Percentiles rank a stretch among this genome's conserved stretches.
Evolutionary conservation across 2,329 filamentous ascomycete species (phyloP).

Genomic region (Graphilbum fragrans): DNA sequence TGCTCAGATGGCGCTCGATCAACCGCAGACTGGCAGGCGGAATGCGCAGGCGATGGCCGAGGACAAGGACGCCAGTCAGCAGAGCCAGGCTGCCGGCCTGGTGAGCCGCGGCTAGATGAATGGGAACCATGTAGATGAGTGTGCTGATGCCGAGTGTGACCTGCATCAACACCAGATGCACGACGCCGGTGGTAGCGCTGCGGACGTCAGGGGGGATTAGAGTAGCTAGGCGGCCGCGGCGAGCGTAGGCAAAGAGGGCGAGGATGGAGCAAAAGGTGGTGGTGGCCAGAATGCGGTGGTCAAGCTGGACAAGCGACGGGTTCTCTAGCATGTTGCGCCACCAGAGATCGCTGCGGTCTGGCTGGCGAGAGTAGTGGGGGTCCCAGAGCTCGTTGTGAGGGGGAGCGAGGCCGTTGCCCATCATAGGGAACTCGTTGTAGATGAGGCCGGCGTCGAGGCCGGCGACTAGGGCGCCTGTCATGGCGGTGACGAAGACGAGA

Average conservation of each 20-base stretch:
- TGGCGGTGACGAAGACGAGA: constrained; percentile 78
- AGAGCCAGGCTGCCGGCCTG: constrained; percentile 83
- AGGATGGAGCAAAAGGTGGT: constrained; percentile 78
- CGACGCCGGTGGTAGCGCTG: constrained; percentile 63
- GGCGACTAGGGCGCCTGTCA: constrained; percentile 89
- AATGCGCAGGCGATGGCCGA: constrained; percentile 67
- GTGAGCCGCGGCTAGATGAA: constrained; percentile 76
- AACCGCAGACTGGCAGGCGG: constrained; percentile 52
- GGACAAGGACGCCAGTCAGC: constrained; percentile 67
- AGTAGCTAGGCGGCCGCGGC: constrained; percentile 45
- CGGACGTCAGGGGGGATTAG: constrained; percentile 51
- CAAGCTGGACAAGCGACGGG: constrained; percentile 85
- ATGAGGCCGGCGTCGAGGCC: constrained; percentile 93
- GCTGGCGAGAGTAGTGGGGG: constrained; percentile 68
- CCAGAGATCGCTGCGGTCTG: constrained; percentile 73
- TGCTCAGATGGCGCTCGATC: constrained; percentile 35
- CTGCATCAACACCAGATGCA: constrained; percentile 74
- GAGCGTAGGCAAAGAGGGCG: constrained; percentile 68
- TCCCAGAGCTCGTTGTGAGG: constrained; percentile 76
- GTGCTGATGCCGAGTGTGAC: constrained; percentile 81
- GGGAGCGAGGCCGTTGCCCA: constrained; percentile 75
- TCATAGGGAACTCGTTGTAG: constrained; percentile 97
- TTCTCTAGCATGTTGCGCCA: constrained; percentile 99
- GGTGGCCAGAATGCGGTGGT: constrained; percentile 85
- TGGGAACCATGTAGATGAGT: constrained; percentile 86